phyloP scores from a whole-genome alignment of 192 early-diverging fungal genomes.

The Allomyces macrogynus region DNA sequence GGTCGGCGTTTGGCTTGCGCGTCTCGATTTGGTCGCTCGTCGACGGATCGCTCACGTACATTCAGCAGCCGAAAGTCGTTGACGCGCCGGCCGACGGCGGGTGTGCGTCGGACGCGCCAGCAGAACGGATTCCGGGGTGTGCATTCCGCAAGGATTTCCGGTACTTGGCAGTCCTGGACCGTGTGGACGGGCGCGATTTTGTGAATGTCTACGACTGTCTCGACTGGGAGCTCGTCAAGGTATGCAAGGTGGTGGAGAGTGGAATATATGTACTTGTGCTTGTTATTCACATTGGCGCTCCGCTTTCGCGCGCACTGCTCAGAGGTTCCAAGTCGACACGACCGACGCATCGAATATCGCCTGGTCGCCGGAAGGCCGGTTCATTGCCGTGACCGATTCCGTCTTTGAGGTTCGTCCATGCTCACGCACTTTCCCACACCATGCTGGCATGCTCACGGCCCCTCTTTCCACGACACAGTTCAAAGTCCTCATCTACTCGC shows the following conservation, averaged over 20 bases:
- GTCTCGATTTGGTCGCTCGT: slow-evolving; percentile 46
- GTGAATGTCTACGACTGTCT: slow-evolving; percentile 40
- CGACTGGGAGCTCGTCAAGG: slow-evolving; percentile 42
- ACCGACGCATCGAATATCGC: slow-evolving; percentile 48
- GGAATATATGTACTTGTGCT: neutral
- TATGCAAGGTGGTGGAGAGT: slow-evolving; percentile 8
- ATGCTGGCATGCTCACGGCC: neutral
- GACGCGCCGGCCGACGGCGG: slow-evolving; percentile 21
- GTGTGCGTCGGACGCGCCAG: neutral
- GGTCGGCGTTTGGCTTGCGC: slow-evolving; percentile 13
- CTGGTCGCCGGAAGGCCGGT: slow-evolving; percentile 73
- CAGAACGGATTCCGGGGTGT: slow-evolving; percentile 12
- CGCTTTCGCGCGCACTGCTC: neutral
- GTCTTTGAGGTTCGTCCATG: slow-evolving; percentile 30
- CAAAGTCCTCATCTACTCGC: slow-evolving; percentile 44
- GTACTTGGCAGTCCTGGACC: slow-evolving; percentile 38
- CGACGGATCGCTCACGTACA: slow-evolving; percentile 27
- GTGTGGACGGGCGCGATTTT: slow-evolving; percentile 39
- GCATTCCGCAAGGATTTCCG: slow-evolving; percentile 34
- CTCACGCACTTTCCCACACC: neutral
- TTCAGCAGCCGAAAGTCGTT: slow-evolving; percentile 46
- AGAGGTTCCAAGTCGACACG: slow-evolving; percentile 51
- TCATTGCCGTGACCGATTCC: slow-evolving; percentile 55
- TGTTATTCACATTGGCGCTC: neutral
- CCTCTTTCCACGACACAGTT: too few relatives aligned